These are phyloP conservation scores for Flammula alnicola DNA, from an alignment of 1,284 basidiomycete species.

Conservation along the genomic window DNA sequence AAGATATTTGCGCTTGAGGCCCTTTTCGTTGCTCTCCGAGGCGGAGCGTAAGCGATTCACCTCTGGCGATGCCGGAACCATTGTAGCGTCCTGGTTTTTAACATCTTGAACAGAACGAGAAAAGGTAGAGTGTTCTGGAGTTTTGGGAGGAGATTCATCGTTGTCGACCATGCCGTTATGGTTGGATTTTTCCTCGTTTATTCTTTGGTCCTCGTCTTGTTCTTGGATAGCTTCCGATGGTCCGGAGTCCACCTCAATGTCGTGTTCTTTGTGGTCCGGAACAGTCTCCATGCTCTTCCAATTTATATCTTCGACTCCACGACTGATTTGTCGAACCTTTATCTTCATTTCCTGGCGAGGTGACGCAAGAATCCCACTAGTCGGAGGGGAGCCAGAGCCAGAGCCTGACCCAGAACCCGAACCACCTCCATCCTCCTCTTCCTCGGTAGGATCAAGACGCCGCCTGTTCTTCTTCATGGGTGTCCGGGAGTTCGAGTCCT, in stretches of 20 bases:
- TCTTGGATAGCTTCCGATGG: conserved; percentile 11
- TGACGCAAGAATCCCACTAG: conserved; percentile 48
- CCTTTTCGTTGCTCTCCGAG: conserved; percentile 55
- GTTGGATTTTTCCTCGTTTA: conserved; percentile 14
- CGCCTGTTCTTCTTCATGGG: conserved; percentile 77
- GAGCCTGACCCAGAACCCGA: conserved; percentile 45
- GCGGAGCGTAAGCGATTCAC: conserved; percentile 33
- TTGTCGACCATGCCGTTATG: conserved; percentile 14
- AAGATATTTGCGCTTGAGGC: conserved; percentile 66
- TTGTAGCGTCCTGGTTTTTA: conserved; percentile 14
- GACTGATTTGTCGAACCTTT: conserved; percentile 76
- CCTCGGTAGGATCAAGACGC: conserved; percentile 59
- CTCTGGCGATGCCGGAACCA: conserved; percentile 16
- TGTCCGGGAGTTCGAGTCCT: conserved; percentile 46
- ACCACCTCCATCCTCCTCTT: conserved; percentile 56
- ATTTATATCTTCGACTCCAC: conserved; percentile 74
- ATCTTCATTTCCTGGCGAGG: conserved; percentile 76
- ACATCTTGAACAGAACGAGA: conserved; percentile 26
- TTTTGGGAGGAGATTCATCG: conserved; percentile 27
- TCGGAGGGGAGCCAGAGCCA: conserved; percentile 50
- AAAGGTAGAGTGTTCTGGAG: conserved; percentile 23
- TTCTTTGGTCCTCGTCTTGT: conserved; percentile 7
- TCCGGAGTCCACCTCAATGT: conserved; percentile 25
- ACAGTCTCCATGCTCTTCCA: conserved; percentile 57
- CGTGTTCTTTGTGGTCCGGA: conserved; percentile 30